Evolutionary conservation across 257 asterid genomes (phyloP), one percentile per base, ranked within the genome.

Genomic region (Eucommia ulmoides): DNA sequence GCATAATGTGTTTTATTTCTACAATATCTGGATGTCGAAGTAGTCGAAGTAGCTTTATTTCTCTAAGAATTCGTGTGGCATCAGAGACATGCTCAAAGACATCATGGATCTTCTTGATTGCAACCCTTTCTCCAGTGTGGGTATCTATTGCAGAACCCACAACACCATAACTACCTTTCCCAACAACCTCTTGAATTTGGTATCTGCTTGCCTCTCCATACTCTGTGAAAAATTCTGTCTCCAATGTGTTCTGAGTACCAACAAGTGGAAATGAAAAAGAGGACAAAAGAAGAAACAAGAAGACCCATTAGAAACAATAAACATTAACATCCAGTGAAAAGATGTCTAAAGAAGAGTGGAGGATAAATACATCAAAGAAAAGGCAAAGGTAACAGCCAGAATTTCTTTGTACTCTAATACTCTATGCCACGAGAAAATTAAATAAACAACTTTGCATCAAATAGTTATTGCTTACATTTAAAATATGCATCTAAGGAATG

Each of bases 111-210:
- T 89, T 89, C 72, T 89, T 89, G 60, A 89, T 89, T 9, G 97
- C 97, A 60, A 88, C 93, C 49, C 66, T 78, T 59, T 88, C 97
- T 55, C 95, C 94, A 0, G 94, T 79, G 59, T 89, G 88, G 33
- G 93, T 68, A 60, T 89, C 97, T 47, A 74, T 44, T 3, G 94
- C 97, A 41, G 97, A 78, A 33, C 83, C 95, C 55, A 89, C 97
- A 64, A 89, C 88, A 42, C 97, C 97, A 44, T 85, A 89, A 68
- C 97, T 88, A 69, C 97, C 97, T 75, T 88, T 88, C 20, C 97
- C 97, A 7, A 88, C 57, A 51, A 88, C 96, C 78, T 89, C 96
- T 76, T 85, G 96, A 59, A 89, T 79, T 68, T 85, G 75, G 62
- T 89, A 89, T 73, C 96, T 78, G 71, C 80, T 84, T 19, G 91